These are phyloP conservation scores for Neurospora discreta DNA, from an alignment of 495 filamentous ascomycete species.

Conservation along the genomic window DNA sequence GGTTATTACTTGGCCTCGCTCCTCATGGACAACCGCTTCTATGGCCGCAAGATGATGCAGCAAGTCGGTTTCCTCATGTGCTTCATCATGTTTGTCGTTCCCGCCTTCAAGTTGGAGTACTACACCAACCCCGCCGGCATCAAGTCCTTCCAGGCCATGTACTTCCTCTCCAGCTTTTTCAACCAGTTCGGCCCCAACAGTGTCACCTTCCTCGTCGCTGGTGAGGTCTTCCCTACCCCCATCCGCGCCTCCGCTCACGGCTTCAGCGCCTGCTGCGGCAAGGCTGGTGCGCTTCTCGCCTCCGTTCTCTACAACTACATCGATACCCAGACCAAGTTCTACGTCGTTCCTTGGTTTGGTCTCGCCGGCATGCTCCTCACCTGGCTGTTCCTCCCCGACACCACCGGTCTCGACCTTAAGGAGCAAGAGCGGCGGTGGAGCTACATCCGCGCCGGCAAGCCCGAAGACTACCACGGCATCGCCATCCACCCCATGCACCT, in stretches of 20 bases:
- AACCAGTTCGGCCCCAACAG: constrained; percentile 92
- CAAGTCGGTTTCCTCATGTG: constrained; percentile 76
- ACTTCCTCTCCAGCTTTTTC: constrained; percentile 89
- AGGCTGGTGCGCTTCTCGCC: constrained; percentile 73
- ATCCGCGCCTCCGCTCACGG: constrained; percentile 87
- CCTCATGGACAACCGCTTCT: constrained; percentile 83
- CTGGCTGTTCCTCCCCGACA: constrained; percentile 74
- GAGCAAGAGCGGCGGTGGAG: constrained; percentile 85
- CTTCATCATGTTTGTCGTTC: constrained; percentile 80
- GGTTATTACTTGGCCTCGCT: constrained; percentile 76
- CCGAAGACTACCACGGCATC: constrained; percentile 74
- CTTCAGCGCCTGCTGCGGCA: constrained; percentile 74
- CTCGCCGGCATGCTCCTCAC: constrained; percentile 70
- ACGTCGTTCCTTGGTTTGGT: constrained; percentile 87
- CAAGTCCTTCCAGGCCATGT: constrained; percentile 80
- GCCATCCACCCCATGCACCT: constrained; percentile 80
- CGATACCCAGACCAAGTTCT: constrained; percentile 62
- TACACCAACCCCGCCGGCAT: constrained; percentile 55
- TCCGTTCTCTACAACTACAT: constrained; percentile 86
- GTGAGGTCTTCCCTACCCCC: constrained; percentile 81
- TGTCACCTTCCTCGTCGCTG: constrained; percentile 84
- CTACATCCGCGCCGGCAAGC: constrained; percentile 63
- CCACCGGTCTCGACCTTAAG: constrained; percentile 85
- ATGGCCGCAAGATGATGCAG: constrained; percentile 87
- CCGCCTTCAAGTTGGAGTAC: constrained; percentile 74